Evolutionary conservation across 495 filamentous ascomycete genomes (phyloP).

Genomic region (Entonaema liquescens): DNA sequence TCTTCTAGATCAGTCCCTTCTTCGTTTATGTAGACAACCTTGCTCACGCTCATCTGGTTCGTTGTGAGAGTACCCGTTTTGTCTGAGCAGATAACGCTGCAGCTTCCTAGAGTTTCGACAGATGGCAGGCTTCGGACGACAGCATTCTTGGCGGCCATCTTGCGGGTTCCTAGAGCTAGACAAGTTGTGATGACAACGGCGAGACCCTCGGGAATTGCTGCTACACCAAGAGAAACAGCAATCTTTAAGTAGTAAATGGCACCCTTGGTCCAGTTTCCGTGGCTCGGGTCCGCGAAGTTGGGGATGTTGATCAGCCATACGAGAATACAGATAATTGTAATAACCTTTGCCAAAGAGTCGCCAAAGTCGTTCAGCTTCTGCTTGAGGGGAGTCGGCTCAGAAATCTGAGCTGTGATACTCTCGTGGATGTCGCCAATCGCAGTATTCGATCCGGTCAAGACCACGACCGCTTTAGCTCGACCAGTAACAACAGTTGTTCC

Average conservation of each 20-base stretch:
- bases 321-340: constrained; percentile 92
- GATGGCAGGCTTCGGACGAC: constrained; percentile 96
- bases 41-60: constrained; percentile 99
- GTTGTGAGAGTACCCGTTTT: constrained; percentile 99
- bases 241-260: constrained; percentile 99
- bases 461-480: constrained; percentile 90
- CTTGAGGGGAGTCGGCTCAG: constrained; percentile 95
- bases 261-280: constrained; percentile 95
- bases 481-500: constrained; percentile 97
- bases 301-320: constrained; percentile 99
- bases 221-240: constrained; percentile 96
- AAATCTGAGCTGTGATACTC: constrained; percentile 97
- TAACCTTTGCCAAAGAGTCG: constrained; percentile 95
- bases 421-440: constrained; percentile 99
- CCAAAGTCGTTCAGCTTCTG: constrained; percentile 99
- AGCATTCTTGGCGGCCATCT: constrained; percentile 98
- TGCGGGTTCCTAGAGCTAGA: constrained; percentile 91
- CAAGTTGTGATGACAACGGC: constrained; percentile 99
- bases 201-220: constrained; percentile 95
- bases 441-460: constrained; percentile 87
- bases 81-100: constrained; percentile 99
- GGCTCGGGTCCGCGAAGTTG: constrained; percentile 93
- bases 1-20: constrained; percentile 82
- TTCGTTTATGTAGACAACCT: constrained; percentile 82
- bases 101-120: constrained; percentile 97